These are phyloP conservation scores for Kluyveromyces sp. DNA, from an alignment of 1,139 yeast species.

Conservation along the genomic window DNA sequence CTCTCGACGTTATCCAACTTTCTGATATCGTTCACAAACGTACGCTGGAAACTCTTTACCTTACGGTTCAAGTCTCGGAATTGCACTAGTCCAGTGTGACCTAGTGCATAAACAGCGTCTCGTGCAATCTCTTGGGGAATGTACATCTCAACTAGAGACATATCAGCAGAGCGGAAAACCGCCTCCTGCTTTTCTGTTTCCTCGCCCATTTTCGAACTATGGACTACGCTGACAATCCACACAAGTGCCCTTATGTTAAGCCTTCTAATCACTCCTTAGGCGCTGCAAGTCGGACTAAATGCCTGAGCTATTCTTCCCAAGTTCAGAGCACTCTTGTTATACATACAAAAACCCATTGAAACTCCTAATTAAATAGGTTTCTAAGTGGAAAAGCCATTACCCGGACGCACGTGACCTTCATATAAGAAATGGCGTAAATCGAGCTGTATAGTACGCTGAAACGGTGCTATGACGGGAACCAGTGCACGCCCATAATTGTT, in stretches of 20 bases:
- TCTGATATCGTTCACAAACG: conserved; percentile 78
- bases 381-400: not conserved
- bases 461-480: too few species aligned
- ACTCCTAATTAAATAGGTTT: not conserved
- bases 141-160: conserved; percentile 87
- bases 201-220: conserved; percentile 5
- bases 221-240: too few species aligned
- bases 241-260: too few species aligned
- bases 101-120: conserved; percentile 75
- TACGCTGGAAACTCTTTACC: conserved; percentile 76
- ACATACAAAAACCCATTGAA: not conserved
- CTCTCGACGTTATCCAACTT: conserved; percentile 57
- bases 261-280: too few species aligned
- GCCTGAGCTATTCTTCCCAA: too few species aligned
- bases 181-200: conserved; percentile 47
- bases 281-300: too few species aligned
- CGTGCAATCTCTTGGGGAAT: conserved; percentile 88
- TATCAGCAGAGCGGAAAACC: conserved; percentile 85
- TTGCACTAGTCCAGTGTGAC: conserved; percentile 77
- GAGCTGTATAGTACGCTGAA: too few species aligned
- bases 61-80: conserved; percentile 81
- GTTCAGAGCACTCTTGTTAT: too few species aligned
- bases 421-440: too few species aligned
- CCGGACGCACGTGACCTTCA: not conserved
- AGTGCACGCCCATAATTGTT: too few species aligned